Conservation (phyloP, 1,284 basidiomycete genomes). For the Puccinia horiana region DNA sequence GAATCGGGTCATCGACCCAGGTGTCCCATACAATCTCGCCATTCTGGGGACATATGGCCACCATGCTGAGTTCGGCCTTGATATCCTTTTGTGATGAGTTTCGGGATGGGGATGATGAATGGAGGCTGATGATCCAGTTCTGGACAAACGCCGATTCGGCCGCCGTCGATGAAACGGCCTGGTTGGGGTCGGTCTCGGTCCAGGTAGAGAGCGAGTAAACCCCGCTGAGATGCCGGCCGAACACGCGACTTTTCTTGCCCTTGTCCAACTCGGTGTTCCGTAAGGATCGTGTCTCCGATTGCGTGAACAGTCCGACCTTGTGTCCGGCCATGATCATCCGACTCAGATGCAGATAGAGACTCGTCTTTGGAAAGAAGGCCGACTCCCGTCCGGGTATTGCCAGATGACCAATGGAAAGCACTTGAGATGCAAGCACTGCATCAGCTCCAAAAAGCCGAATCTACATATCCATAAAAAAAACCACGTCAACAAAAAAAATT, state of each 20-base stretch:
- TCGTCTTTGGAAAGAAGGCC: constrained; percentile 57
- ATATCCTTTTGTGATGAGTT: not conserved
- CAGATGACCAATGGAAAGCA: constrained; percentile 37
- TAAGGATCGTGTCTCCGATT: constrained; percentile 56
- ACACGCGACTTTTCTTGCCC: constrained; percentile 50
- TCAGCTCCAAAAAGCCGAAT: constrained; percentile 40
- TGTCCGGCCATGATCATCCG: constrained; percentile 55
- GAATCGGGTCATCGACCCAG: constrained; percentile 32
- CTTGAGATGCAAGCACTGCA: constrained; percentile 31
- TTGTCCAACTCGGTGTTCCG: constrained; percentile 54
- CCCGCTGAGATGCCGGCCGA: constrained; percentile 55
- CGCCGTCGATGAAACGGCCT: too few species aligned
- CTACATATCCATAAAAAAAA: not conserved
- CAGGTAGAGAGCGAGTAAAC: constrained; percentile 58
- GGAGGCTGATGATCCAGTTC: constrained; percentile 39
- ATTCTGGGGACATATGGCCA: constrained; percentile 36
- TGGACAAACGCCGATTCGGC: not conserved
- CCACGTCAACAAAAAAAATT: not conserved
- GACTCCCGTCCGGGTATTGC: constrained; percentile 52
- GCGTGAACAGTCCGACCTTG: constrained; percentile 58
- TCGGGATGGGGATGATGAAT: constrained; percentile 2
- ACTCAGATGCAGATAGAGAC: constrained; percentile 56
- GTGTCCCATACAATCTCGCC: constrained; percentile 34
- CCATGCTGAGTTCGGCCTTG: constrained; percentile 24
- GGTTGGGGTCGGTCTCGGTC: constrained; percentile 55